Evolutionary conservation across 345 rosid genomes (phyloP), one percentile per base, ranked within the genome.

Genomic region (Conringia planisiliqua): DNA sequence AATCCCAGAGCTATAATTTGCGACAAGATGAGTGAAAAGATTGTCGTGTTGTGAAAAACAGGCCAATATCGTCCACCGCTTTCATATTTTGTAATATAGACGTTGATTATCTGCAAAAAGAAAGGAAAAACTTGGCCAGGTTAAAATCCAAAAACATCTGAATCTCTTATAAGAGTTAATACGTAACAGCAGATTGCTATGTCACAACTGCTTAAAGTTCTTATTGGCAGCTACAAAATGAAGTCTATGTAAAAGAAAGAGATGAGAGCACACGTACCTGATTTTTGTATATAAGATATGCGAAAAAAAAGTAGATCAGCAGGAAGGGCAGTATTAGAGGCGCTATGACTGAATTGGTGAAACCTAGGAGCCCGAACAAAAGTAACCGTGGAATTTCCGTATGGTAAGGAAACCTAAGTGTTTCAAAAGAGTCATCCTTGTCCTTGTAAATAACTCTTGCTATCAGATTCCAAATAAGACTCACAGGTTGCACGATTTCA

Each of bases 51-150:
- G 80, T 95, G 97, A 44, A 82, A 86, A 26, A 93, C 59, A 39
- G 98, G 97, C 99, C 99, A 92, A 65, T 83, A 88, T 33, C 64
- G 89, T 66, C 99, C 99, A 57, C 96, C 89, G 20, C 88, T 86
- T 81, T 95, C 94, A 62, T 92, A 92, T 64, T 80, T 90, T 44
- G 81, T 32, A 7, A 84, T 55, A 47, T 95, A 95, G 7, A 92
- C 99, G 38, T 92, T 88, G 71, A 92, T 80, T 70, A 95, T 84
- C 98, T 95, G 90, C 72, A 79, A 70, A 10, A 32, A 7, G n/a
- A 29, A 1, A 7, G 35, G 10, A 46, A 46, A 44, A n/a, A n/a
- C 44, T 12, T 10, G 16, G 5, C 11, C n/a, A 40, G 16, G 46
- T 11, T 10, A 54, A 50, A 20, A 0, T 38, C 57, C 32, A 7